Base-by-base conservation (phyloP, 2,329 filamentous ascomycete species). In the Sporothrix protearum region DNA sequence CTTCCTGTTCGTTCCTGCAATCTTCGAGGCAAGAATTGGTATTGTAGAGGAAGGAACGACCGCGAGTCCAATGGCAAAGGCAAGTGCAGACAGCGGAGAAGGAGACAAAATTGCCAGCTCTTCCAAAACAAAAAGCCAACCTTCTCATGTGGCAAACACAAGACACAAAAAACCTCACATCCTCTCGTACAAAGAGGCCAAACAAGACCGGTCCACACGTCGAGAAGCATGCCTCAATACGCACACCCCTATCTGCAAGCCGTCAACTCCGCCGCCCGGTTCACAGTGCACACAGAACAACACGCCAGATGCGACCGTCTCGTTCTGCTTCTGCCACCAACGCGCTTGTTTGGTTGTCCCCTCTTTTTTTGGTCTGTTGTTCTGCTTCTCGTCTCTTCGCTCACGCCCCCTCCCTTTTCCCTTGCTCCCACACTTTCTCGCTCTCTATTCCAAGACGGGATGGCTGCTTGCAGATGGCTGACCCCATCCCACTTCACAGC, bases 291-390 rank as follows among this genome's bases (percentile, higher is more conserved):
- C 71, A 68, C 68, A 68, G 67, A 72, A 67, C 55, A 61, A 67
- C 59, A 30, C 51, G 49, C 72, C 71, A 75, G 76, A 78, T 77
- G 76, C 75, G 70, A 77, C 78, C 77, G 77, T 76, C 77, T 16
- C n/a, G n/a, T n/a, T n/a, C n/a, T n/a, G n/a, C 76, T 79, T 79
- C 79, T 79, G 80, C 78, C 78, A 77, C 79, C 78, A 79, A 75
- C 80, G 79, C 80, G 80, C 79, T 81, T 81, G 79, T 78, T 81
- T 77, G 64, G 12, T 28, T 45, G 36, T 42, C 74, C 68, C 64
- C 61, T 71, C 71, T 63, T 71, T 70, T 71, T 39, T 42, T 22
- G 16, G 30, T 7, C 30, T 8, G 33, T 71, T 73, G 73, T 68
- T 68, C 47, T 45, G 25, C 10, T 68, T 28, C 19, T 55, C 61